Conservation (phyloP, 1,284 basidiomycete species). For the Coniferiporia sulphurascens region DNA sequence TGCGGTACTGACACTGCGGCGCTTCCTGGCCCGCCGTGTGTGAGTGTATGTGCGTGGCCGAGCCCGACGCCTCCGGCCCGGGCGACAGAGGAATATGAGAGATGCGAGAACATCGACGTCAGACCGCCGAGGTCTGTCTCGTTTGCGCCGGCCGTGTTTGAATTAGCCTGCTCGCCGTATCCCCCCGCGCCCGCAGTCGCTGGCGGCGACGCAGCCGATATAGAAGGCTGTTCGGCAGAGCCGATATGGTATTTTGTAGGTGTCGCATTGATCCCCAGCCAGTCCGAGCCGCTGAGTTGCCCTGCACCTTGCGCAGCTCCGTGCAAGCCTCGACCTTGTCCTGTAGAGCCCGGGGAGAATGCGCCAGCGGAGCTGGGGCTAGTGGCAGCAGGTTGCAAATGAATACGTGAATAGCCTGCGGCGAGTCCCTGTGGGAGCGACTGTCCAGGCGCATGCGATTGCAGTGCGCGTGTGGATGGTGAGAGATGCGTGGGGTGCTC, state of each 20-base stretch:
- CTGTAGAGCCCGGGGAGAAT: slow-evolving; percentile 24
- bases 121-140: slow-evolving; percentile 28
- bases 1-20: slow-evolving; percentile 32
- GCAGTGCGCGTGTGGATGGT: slow-evolving; percentile 63
- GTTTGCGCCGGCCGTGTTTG: neutral
- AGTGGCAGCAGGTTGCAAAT: slow-evolving; percentile 52
- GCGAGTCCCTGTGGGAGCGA: slow-evolving; percentile 84
- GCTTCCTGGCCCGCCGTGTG: slow-evolving; percentile 27
- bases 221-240: slow-evolving; percentile 25
- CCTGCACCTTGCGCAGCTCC: slow-evolving; percentile 17
- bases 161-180: neutral
- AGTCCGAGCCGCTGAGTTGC: neutral
- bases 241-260: neutral
- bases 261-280: neutral
- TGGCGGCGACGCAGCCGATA: slow-evolving; percentile 27
- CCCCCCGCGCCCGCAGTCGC: neutral
- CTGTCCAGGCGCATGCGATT: slow-evolving; percentile 79
- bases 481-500: slow-evolving; percentile 40
- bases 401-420: slow-evolving; percentile 80
- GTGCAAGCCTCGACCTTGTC: slow-evolving; percentile 30
- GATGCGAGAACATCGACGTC: slow-evolving; percentile 45
- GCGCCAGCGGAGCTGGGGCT: slow-evolving; percentile 34
- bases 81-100: slow-evolving; percentile 43
- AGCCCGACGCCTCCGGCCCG: slow-evolving; percentile 20
- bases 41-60: slow-evolving; percentile 29